These are phyloP conservation scores for Solanum commersonii DNA, from an alignment of 257 asterid species.

Conservation along the genomic window DNA sequence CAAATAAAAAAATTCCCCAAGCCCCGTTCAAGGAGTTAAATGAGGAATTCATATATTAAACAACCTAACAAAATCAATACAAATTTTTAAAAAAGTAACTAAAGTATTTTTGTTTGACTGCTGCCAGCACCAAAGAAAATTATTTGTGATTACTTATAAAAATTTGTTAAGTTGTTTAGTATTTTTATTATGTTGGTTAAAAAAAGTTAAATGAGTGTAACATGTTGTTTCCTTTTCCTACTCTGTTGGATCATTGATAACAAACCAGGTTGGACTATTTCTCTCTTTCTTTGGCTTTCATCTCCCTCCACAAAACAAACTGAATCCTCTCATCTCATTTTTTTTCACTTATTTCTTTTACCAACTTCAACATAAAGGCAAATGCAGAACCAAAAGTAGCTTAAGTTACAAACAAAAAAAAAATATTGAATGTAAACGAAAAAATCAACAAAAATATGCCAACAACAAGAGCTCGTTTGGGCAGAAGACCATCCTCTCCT, in stretches of 20 bases:
- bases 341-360: not conserved
- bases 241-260: constrained; percentile 55
- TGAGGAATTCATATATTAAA: not conserved
- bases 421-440: constrained; percentile 1
- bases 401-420: constrained; percentile 21
- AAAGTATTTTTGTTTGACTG: not conserved
- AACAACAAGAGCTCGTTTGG: constrained; percentile 32
- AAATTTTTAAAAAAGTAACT: not conserved
- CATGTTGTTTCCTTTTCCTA: constrained; percentile 43
- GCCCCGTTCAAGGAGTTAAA: not conserved
- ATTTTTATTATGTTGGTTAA: not conserved
- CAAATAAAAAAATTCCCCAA: not conserved
- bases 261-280: constrained; percentile 5
- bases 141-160: not conserved
- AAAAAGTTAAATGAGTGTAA: not conserved
- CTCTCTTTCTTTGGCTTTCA: not conserved
- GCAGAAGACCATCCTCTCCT: constrained; percentile 38
- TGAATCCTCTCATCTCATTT: not conserved
- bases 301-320: constrained; percentile 11
- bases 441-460: constrained; percentile 25
- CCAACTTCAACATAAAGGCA: not conserved
- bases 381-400: not conserved
- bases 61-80: not conserved
- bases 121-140: not conserved
- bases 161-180: not conserved